A percentile compares a stretch with the other conserved stretches of the same genome.
These are phyloP conservation scores for Septoria petroselini DNA, from an alignment of 2,329 filamentous ascomycete genomes.

Conservation along the genomic window DNA sequence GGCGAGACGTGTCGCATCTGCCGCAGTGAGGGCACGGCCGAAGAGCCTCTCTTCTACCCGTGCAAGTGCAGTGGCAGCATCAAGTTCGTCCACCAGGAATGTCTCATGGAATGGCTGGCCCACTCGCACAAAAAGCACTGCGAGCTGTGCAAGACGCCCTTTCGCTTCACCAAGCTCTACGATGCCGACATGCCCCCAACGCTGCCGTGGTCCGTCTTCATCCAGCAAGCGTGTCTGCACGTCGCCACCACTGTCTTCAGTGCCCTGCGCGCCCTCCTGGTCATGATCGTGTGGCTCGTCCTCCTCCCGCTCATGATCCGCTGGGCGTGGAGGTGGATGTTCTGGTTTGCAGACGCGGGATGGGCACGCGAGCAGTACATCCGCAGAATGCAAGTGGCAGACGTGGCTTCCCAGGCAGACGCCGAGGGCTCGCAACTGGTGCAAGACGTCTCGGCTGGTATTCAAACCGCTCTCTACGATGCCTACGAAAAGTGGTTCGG, in stretches of 20 bases:
- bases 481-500: constrained; percentile 19
- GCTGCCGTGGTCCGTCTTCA: constrained; percentile 76
- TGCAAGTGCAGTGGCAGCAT: constrained; percentile 99
- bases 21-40: constrained; percentile 74
- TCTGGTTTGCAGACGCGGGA: constrained; percentile 86
- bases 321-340: constrained; percentile 86
- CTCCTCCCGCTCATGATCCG: constrained; percentile 88
- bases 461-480: constrained; percentile 13
- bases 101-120: constrained; percentile 96
- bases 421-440: constrained; percentile 6
- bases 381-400: constrained; percentile 22
- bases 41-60: constrained; percentile 90
- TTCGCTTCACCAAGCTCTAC: constrained; percentile 97
- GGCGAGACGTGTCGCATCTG: constrained; percentile 97
- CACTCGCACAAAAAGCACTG: constrained; percentile 99
- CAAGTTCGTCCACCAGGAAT: constrained; percentile 96
- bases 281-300: constrained; percentile 82
- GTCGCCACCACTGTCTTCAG: constrained; percentile 45
- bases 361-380: constrained; percentile 50
- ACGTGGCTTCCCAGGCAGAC: constrained; percentile 14
- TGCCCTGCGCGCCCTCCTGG: constrained; percentile 63
- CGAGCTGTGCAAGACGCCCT: constrained; percentile 97
- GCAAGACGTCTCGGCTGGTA: constrained; percentile 9
- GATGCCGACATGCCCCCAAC: constrained; percentile 86
- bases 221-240: constrained; percentile 74